A percentile compares a stretch with the other conserved stretches of the same genome.
Evolutionary conservation across 768 basidiomycete species (phyloP).

Genomic region (Serendipita indica): DNA sequence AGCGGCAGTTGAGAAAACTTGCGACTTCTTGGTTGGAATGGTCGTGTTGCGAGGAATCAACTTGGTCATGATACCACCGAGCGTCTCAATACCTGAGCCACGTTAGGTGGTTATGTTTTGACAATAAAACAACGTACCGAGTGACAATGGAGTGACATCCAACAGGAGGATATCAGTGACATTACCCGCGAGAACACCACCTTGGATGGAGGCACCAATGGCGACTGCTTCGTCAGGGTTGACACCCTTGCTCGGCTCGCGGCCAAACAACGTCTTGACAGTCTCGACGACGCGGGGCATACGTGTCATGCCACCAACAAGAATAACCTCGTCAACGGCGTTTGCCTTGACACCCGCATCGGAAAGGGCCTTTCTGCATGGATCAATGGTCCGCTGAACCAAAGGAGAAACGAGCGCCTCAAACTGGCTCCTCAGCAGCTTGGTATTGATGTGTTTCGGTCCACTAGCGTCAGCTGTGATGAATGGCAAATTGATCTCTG

Average conservation of each 20-base stretch:
- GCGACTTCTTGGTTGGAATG: constrained; percentile 98
- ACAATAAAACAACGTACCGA: constrained; percentile 64
- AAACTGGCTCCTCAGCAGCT: constrained; percentile 78
- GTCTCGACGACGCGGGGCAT: constrained; percentile 94
- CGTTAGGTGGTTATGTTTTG: constrained; percentile 5
- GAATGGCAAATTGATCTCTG: constrained; percentile 95
- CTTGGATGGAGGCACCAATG: constrained; percentile 95
- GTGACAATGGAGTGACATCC: constrained; percentile 91
- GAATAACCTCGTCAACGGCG: constrained; percentile 91
- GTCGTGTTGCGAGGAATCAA: constrained; percentile 97
- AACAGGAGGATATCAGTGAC: constrained; percentile 91
- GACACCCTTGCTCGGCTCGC: constrained; percentile 95
- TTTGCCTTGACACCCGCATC: constrained; percentile 88
- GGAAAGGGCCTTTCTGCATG: constrained; percentile 91
- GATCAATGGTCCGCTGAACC: constrained; percentile 80
- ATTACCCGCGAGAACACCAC: constrained; percentile 91
- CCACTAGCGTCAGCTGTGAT: constrained; percentile 92
- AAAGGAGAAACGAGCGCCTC: constrained; percentile 72
- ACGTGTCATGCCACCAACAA: constrained; percentile 97
- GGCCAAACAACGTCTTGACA: constrained; percentile 85
- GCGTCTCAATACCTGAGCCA: constrained; percentile 69
- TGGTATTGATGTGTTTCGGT: constrained; percentile 93
- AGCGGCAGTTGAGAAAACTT: constrained; percentile 96
- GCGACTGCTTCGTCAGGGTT: constrained; percentile 99
- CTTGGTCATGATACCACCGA: constrained; percentile 99